Conservation (phyloP, 257 asterid genomes). For the Solanum chaucha region DNA sequence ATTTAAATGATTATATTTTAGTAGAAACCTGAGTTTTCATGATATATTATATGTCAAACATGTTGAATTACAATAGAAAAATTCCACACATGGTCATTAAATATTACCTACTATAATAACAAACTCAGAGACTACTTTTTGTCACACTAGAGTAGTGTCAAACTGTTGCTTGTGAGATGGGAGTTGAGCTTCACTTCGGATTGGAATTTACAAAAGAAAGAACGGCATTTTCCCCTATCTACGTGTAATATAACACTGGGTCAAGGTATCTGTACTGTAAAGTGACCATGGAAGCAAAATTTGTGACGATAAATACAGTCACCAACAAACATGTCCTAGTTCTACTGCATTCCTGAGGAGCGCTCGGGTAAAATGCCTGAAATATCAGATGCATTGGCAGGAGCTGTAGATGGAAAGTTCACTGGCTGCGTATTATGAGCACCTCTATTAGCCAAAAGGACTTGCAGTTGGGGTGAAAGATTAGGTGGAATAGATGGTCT, state of each 20-base stretch:
- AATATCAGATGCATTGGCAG: conserved; percentile 10
- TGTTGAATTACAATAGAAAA: neutral
- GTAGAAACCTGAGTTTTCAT: neutral
- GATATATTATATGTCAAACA: neutral
- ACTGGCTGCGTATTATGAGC: conserved; percentile 7
- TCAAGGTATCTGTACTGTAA: neutral
- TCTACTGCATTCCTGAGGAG: conserved; percentile 22
- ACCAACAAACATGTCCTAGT: neutral
- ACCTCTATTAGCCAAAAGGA: conserved; percentile 16
- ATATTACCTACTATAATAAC: neutral
- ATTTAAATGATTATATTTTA: neutral
- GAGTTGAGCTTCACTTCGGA: neutral
- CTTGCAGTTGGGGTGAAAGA: conserved; percentile 19
- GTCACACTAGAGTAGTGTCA: neutral
- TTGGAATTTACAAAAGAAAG: neutral
- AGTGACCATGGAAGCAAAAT: neutral
- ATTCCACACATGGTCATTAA: neutral
- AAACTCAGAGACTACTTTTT: neutral
- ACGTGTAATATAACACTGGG: neutral
- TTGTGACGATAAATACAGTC: neutral
- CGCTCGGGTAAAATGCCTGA: conserved; percentile 15
- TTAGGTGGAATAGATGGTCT: conserved; percentile 17
- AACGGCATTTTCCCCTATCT: no score
- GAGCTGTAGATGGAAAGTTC: neutral
- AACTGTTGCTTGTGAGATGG: neutral